phyloP scores from a whole-genome alignment of 2,329 filamentous ascomycete genomes.

The Cadophora sp. region DNA sequence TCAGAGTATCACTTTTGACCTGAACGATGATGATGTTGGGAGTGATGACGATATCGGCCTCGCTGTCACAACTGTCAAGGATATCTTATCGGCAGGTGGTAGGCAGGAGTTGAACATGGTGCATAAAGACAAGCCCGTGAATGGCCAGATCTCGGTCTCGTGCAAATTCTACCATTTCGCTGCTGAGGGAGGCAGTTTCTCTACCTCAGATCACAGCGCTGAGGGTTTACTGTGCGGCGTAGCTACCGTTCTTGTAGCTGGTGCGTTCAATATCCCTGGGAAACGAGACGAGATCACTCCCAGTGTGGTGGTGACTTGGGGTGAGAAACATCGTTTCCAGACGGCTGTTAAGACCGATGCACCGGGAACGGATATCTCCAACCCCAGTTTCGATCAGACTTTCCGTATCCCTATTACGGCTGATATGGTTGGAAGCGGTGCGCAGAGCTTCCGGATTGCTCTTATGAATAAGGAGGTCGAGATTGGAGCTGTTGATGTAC shows the following conservation, averaged over 20 bases:
- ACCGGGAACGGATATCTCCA: conserved; percentile 28
- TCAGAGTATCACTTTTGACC: conserved; percentile 26
- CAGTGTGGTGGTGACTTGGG: conserved; percentile 30
- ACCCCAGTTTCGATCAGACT: conserved; percentile 25
- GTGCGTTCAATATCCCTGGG: conserved; percentile 23
- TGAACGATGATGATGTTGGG: conserved; percentile 24
- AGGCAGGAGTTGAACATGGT: conserved; percentile 24
- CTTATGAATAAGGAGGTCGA: conserved; percentile 25
- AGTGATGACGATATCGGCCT: conserved; percentile 26
- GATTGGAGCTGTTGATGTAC: conserved; percentile 21
- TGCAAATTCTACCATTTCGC: conserved; percentile 25
- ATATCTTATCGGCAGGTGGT: conserved; percentile 23
- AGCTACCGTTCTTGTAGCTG: conserved; percentile 17
- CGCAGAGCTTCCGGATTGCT: conserved; percentile 25
- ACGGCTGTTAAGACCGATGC: conserved; percentile 29
- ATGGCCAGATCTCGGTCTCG: conserved; percentile 22
- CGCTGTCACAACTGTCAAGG: conserved; percentile 28
- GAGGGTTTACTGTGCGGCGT: conserved; percentile 23
- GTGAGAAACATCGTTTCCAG: conserved; percentile 26
- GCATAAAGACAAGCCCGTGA: conserved; percentile 21
- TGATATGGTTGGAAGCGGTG: conserved; percentile 24
- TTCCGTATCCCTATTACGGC: conserved; percentile 27
- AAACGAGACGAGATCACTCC: conserved; percentile 24
- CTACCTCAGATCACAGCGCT: conserved; percentile 21
- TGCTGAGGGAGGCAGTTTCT: conserved; percentile 20